phyloP scores from a whole-genome alignment of 192 early-diverging fungal species.

The Oehlia diaphana region DNA sequence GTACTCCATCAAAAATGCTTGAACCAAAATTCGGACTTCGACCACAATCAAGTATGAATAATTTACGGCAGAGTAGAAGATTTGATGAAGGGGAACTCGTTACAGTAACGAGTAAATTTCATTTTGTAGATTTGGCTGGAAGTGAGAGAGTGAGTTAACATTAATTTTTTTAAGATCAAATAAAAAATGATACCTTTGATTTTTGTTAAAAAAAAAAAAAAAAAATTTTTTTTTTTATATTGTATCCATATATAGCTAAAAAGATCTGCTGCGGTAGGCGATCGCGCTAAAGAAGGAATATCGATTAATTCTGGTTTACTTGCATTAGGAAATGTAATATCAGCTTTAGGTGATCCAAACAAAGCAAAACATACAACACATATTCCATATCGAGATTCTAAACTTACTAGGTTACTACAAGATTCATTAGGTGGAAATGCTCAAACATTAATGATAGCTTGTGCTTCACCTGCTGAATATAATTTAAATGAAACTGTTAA shows the following conservation, averaged over 20 bases:
- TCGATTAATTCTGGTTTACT: slow-evolving; percentile 94
- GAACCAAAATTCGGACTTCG: slow-evolving; percentile 16
- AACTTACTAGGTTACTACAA: slow-evolving; percentile 95
- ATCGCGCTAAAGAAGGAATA: slow-evolving; percentile 94
- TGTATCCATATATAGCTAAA: slow-evolving; percentile 58
- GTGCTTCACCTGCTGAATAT: slow-evolving; percentile 82
- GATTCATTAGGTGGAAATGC: slow-evolving; percentile 95
- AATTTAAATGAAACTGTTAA: slow-evolving; percentile 91
- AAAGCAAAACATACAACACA: slow-evolving; percentile 63
- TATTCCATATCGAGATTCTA: slow-evolving; percentile 96
- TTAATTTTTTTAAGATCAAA: neutral
- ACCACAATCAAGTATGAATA: slow-evolving; percentile 10
- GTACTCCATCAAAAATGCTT: slow-evolving; percentile 13
- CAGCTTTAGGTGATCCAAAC: slow-evolving; percentile 83
- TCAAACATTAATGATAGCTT: slow-evolving; percentile 93
- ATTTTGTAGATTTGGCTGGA: slow-evolving; percentile 99
- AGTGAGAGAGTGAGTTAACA: slow-evolving; percentile 69
- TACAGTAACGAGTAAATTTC: slow-evolving; percentile 84
- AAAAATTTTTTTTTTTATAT: neutral
- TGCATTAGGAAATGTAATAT: slow-evolving; percentile 97
- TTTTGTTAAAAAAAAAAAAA: neutral
- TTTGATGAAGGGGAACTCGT: slow-evolving; percentile 57
- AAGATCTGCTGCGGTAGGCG: slow-evolving; percentile 88
- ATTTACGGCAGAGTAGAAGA: slow-evolving; percentile 18
- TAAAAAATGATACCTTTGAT: neutral